Evolutionary conservation across 768 basidiomycete species (phyloP).

Genomic region (Mycena galericulata): DNA sequence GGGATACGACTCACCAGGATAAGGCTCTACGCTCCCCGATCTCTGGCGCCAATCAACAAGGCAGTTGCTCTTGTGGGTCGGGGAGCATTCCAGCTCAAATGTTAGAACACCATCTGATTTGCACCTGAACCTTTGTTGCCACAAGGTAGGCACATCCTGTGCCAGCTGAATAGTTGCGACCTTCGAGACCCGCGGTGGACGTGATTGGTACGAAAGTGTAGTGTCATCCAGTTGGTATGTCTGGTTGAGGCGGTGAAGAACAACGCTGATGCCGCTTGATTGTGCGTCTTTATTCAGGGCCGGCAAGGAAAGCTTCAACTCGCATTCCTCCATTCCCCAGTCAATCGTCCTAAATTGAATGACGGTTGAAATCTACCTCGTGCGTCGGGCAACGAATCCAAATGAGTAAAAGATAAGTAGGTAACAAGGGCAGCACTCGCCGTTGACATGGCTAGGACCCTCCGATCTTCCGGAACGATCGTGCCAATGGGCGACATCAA

Average conservation of each 20-base stretch:
- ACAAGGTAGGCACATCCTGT: not conserved
- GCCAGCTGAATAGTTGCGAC: not conserved
- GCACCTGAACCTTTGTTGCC: not conserved
- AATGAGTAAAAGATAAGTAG: not conserved
- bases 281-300: not conserved
- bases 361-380: slow-evolving; percentile 37
- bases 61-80: not conserved
- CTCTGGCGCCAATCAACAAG: not conserved
- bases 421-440: not conserved
- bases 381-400: too few relatives aligned
- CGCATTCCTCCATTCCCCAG: slow-evolving; percentile 39
- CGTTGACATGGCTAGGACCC: slow-evolving; percentile 26
- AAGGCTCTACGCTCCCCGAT: not conserved
- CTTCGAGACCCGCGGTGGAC: not conserved
- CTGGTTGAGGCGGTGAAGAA: not conserved
- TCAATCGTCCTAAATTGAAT: slow-evolving; percentile 39
- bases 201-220: not conserved
- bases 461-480: slow-evolving; percentile 34
- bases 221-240: not conserved
- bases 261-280: not conserved
- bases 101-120: not conserved
- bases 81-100: not conserved
- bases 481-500: slow-evolving; percentile 34
- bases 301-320: slow-evolving; percentile 23
- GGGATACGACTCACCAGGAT: slow-evolving; percentile 2